These are phyloP conservation scores for Paraphaeosphaeria sporulosa DNA, from an alignment of 2,329 filamentous ascomycete genomes.

Conservation along the genomic window DNA sequence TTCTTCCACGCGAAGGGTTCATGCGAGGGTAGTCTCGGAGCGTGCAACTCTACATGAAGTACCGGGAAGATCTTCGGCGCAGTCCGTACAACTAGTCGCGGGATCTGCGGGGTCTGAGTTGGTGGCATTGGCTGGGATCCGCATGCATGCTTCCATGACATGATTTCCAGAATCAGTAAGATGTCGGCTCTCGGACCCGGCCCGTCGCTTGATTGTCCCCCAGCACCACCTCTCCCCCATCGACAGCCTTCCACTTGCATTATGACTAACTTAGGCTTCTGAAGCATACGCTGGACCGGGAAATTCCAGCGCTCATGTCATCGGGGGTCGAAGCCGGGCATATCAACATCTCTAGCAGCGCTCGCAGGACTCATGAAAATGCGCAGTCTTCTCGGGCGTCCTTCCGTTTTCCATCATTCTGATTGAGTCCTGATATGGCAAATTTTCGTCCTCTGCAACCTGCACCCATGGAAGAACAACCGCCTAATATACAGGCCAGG, in stretches of 20 bases:
- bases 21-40: background rate
- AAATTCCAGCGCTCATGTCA: background rate
- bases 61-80: background rate
- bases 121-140: background rate
- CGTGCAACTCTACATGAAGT: background rate
- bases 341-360: background rate
- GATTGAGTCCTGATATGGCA: conserved; percentile 29
- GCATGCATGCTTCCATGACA: background rate
- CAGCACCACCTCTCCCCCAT: background rate
- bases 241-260: background rate
- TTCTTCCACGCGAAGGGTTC: background rate
- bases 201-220: background rate
- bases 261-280: background rate
- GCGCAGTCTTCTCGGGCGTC: background rate
- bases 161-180: background rate
- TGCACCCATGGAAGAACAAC: conserved; percentile 38
- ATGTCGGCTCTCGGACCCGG: background rate
- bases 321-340: background rate
- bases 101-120: background rate
- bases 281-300: background rate
- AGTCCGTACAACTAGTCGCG: background rate
- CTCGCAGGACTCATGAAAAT: background rate
- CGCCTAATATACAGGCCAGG: conserved; percentile 28
- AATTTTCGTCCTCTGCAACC: conserved; percentile 43
- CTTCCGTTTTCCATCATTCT: background rate